Base-by-base conservation (phyloP, 306 rosid species). In the Cucurbita ficifolia region DNA sequence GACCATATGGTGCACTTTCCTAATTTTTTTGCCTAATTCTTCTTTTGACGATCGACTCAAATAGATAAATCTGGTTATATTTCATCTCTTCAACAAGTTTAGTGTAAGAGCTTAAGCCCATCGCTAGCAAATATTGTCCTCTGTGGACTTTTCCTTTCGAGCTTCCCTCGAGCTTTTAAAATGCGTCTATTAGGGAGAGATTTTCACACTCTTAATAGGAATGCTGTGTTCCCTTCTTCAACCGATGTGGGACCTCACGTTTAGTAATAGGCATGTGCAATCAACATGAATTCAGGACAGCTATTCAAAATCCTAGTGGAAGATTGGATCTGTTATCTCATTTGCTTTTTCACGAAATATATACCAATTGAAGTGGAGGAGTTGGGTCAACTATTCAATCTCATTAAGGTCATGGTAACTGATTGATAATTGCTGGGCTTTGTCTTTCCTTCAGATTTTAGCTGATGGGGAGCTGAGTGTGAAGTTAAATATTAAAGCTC, bases 401-500 rank as follows among this genome's bases (percentile, higher is more conserved):
- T 65, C 11, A 19, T 18, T 7, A 3, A 33, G 21, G 5, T 46
- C 29, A 7, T 69, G 51, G 21, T 48, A 19, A 39, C 53, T 75
- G 48, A 72, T 72, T 33, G 9, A 45, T 53, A 53, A 58, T 45
- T 10, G 11, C 45, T 57, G 59, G 52, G 45, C 77, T 50, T 75
- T 58, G 53, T 33, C 64, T 78, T 73, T 85, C 74, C 59, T 70
- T 49, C 84, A 91, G 97, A 82, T 95, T 78, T 85, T 94, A 78
- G 99, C 90, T 19, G 88, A 85, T 45, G 97, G 99, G 50, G 92
- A 89, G 75, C 77, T 94, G 36, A 88, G 83, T 69, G 85, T 88
- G 85, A 94, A 94, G 84, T 75, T 95, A 81, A 83, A 80, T 21
- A 56, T 95, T 63, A 95, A 88, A 82, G 99, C 99, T 7, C 87